Base-by-base conservation (phyloP, 768 basidiomycete genomes). In the Pholiota conissans region DNA sequence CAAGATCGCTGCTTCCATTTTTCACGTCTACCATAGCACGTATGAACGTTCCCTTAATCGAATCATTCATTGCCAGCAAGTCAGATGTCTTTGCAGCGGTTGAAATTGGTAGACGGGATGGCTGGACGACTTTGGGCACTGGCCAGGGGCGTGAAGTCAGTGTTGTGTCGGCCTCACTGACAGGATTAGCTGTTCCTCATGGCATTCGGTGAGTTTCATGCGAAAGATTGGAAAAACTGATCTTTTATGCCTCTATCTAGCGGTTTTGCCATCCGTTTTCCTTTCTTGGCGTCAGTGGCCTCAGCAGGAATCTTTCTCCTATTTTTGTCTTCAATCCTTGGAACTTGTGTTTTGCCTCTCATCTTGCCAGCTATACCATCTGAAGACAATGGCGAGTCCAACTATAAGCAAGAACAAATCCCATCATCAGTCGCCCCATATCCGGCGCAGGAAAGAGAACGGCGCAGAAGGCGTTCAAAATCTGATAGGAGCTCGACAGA, bases 121-220 rank as follows among this genome's bases (percentile, higher is more conserved):
- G 75, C 29, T 94, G 92, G 92, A 85, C 71, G 68, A 80, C 74
- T 27, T 48, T 93, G 20, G 90, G 90, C 5, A 74, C 69, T 13
- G 91, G 90, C 2, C 75, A 87, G 71, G 89, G 84, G 14, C 84
- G 87, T 52, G 92, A 94, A 69, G 64, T 94, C 3, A 87, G 81
- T 60, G 83, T 94, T 8, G 65, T 80, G 28, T 76, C 82, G 20
- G 87, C 90, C 20, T 79, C 76, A 34, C 62, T 94, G 40, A 77
- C 73, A 55, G 91, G 91, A 8, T 71, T 74, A 18, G 81, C 90
- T 28, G 79, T 82, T 34, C 87, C 84, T 60, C 81, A 79, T 59
- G 91, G 92, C 32, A 71, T 93, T 40, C 82, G 89, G 92, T 90
- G 66, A 58, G 81, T 61, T n/a, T n/a, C n/a, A n/a, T n/a, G n/a